Base-by-base conservation (phyloP, 1,139 yeast genomes). In the Suhomyces bokatorum region DNA sequence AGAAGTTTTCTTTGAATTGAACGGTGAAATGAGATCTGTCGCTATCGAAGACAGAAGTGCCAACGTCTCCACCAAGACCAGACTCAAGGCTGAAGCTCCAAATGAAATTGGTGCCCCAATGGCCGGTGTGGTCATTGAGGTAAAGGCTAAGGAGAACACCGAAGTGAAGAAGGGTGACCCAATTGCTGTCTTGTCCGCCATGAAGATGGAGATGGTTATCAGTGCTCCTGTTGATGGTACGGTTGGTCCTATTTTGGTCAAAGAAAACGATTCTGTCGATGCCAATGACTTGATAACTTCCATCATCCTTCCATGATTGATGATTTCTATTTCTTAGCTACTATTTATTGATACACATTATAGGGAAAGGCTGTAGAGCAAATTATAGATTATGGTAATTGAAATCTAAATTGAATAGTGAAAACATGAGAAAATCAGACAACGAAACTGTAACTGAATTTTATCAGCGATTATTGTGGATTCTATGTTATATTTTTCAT, bases 201-300 rank as follows among this genome's bases (percentile, higher is more conserved):
- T 93, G 99, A 95, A 95, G 81, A 95, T 95, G 99, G 99, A 93
- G 75, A 93, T 93, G 98, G 96, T 93, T 43, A 91, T 93, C 57
- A 81, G 91, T 64, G 93, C 99, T 9, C 96, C 96, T 44, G 85
- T 81, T 50, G 77, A 85, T 48, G 99, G 99, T 64, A 81, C 78
- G 63, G 83, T 95, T 49, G 84, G 86, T 42, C 87, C 85, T 27
- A 77, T 93, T 31, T 64, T 77, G 46, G 85, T 90, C 54, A 85
- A 84, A 66, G 95, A 88, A 60, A 96, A 97, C 57, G 99, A 93
- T 62, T 85, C 95, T 41, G 98, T 95, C 36, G 98, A 90, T 59
- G 96, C 96, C 46, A 85, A 85, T 53, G 99, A 93, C 65, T 77
- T 93, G 67, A 74, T 87, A 52, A 64, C 77, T 20, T 64, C 64